Conservation (phyloP, 352 stramenopile species). For the Paralagenidium karlingii region DNA sequence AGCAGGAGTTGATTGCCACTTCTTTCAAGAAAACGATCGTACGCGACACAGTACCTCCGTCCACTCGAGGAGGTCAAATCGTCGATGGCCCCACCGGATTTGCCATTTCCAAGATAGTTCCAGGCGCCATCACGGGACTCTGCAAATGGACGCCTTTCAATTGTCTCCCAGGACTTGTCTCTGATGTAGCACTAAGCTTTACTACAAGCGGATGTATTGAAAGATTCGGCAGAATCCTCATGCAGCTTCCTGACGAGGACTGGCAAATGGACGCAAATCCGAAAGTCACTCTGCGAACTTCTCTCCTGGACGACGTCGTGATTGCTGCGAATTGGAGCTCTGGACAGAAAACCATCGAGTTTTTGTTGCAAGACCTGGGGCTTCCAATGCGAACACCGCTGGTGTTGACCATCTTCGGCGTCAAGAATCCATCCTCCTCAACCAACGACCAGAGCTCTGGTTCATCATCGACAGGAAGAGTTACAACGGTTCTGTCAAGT, state of each 20-base stretch:
- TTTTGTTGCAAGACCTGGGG: too few relatives aligned
- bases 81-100: constrained; percentile 39
- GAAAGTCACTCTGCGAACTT: constrained; percentile 20
- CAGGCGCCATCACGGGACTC: constrained; percentile 21
- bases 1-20: constrained; percentile 30
- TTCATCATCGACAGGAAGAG: constrained; percentile 6
- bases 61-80: constrained; percentile 45
- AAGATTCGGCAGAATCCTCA: constrained; percentile 19
- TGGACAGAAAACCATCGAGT: too few relatives aligned
- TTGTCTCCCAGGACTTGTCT: constrained; percentile 26
- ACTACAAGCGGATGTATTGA: constrained; percentile 21
- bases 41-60: constrained; percentile 30
- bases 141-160: constrained; percentile 48
- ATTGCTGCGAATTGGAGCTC: too few relatives aligned
- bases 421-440: constrained; percentile 25
- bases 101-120: constrained; percentile 30
- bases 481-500: constrained; percentile 35
- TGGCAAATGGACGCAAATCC: constrained; percentile 49
- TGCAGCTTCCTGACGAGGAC: constrained; percentile 32
- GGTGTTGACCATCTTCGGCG: constrained; percentile 21
- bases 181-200: constrained; percentile 46
- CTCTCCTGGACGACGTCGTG: too few relatives aligned
- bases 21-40: constrained; percentile 47
- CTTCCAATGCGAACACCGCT: constrained; percentile 21
- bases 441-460: constrained; percentile 2